These are phyloP conservation scores for Solanum etuberosum DNA, from an alignment of 257 asterid genomes.

Conservation along the genomic window DNA sequence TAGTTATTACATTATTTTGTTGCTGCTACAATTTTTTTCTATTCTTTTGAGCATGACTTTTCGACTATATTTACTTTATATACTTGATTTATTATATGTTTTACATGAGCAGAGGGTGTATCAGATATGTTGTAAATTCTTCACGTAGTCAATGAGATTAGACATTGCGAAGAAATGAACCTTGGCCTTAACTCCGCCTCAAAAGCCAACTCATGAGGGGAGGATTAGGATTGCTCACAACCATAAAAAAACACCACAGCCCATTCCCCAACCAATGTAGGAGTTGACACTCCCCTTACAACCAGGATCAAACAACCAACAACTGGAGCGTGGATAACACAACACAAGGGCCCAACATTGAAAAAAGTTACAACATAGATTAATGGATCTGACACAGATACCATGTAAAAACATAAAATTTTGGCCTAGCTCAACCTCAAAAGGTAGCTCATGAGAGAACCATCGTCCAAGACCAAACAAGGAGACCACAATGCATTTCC, in stretches of 20 bases:
- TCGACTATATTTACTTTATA: background rate
- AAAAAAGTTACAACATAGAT: background rate
- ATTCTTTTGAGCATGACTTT: background rate
- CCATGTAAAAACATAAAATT: background rate
- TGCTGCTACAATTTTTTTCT: background rate
- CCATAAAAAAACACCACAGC: background rate
- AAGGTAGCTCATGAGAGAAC: background rate
- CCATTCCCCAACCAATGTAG: background rate
- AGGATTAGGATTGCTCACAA: background rate
- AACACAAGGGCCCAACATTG: background rate
- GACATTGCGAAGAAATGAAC: background rate
- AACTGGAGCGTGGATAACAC: background rate
- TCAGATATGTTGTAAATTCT: background rate
- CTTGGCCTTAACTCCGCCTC: background rate
- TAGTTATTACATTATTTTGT: background rate
- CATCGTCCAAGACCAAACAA: background rate
- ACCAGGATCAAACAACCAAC: background rate
- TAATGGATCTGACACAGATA: background rate
- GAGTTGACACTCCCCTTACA: background rate
- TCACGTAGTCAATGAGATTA: background rate
- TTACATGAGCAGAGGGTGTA: background rate
- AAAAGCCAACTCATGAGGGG: background rate
- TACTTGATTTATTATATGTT: background rate
- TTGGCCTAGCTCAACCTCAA: background rate
- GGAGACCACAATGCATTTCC: background rate